These are phyloP conservation scores for Trichosporon faecale DNA, from an alignment of 1,284 basidiomycete genomes.

Conservation along the genomic window DNA sequence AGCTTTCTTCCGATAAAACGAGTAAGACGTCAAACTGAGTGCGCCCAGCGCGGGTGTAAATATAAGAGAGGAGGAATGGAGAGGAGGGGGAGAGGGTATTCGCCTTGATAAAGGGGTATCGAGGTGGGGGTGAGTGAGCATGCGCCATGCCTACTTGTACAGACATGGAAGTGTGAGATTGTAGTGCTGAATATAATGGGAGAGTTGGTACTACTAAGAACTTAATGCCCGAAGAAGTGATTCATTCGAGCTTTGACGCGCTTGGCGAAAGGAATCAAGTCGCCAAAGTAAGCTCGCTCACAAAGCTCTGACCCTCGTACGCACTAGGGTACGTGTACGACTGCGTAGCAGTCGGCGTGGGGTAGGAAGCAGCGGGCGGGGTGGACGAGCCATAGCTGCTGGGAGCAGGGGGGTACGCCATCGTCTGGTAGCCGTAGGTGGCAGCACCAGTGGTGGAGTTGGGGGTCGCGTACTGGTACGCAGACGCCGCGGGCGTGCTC, in stretches of 20 bases:
- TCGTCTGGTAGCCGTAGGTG: constrained; percentile 1
- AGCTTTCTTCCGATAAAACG: constrained; percentile 4
- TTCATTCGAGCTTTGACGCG: neutral
- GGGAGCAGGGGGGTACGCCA: neutral
- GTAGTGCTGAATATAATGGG: neutral
- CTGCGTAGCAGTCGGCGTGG: constrained; percentile 7
- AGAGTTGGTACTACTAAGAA: neutral
- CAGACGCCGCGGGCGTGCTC: neutral
- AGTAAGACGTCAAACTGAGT: constrained; percentile 3
- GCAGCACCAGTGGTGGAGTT: neutral
- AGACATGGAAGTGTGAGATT: neutral
- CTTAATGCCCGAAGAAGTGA: neutral
- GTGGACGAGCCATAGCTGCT: constrained; percentile 8
- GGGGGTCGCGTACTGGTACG: constrained; percentile 1
- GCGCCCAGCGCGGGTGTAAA: neutral
- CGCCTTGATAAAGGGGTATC: neutral
- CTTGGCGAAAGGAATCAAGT: neutral
- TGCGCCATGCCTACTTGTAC: neutral
- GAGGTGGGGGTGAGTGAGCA: constrained; percentile 2
- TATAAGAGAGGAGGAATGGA: neutral
- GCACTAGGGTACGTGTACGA: constrained; percentile 12
- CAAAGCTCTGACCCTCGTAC: constrained; percentile 10
- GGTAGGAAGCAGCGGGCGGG: constrained; percentile 5
- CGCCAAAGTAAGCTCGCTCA: constrained; percentile 9
- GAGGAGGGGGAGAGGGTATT: neutral